Base-by-base conservation (phyloP, 129 eudicot genomes). In the Glebionis coronaria region DNA sequence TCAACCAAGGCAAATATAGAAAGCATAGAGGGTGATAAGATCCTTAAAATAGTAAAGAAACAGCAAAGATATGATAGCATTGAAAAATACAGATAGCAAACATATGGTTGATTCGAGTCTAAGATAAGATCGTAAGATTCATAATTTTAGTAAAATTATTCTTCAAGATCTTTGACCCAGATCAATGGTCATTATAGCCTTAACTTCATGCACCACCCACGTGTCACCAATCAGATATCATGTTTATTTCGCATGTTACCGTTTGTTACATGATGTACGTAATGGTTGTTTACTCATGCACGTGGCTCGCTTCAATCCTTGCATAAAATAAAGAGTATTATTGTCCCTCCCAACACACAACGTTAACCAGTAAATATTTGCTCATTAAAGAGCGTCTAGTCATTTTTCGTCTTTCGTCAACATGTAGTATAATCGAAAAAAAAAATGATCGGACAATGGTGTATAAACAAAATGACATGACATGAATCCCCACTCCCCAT, bases 81-180 rank as follows among this genome's bases (percentile, higher is more conserved):
- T 5, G 0, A 16, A 4, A 50, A 7, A 52, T 1, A 20, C 12
- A 63, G 10, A 54, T 57, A n/a, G 21, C 11, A 47, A 73, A 73
- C 46, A 13, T 12, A 75, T 16, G 49, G 42, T 58, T 68, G 68
- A 68, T 76, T 61, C 52, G 64, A 75, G 56, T 59, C 50, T 25
- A 38, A 29, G 44, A 69, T 55, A 69, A 20, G 73, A 69, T 55
- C 27, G 56, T 55, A 69, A 20, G 73, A 69, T 55, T 23, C 15
- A 20, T 58, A 15, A 15, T 16, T n/a, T n/a, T 18, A 42, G 55
- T 56, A 28, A 49, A 59, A 15, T 49, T 58, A 67, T 59, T 67
- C 63, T 35, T n/a, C 28, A 3, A 8, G 63, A 67, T 68, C 80
- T 75, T 75, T 68, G 80, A 75, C 75, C 62, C 65, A 28, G 23